Evolutionary conservation across 768 basidiomycete species (phyloP), one percentile per base, ranked within the genome.

Genomic region (Mycena chlorophos): DNA sequence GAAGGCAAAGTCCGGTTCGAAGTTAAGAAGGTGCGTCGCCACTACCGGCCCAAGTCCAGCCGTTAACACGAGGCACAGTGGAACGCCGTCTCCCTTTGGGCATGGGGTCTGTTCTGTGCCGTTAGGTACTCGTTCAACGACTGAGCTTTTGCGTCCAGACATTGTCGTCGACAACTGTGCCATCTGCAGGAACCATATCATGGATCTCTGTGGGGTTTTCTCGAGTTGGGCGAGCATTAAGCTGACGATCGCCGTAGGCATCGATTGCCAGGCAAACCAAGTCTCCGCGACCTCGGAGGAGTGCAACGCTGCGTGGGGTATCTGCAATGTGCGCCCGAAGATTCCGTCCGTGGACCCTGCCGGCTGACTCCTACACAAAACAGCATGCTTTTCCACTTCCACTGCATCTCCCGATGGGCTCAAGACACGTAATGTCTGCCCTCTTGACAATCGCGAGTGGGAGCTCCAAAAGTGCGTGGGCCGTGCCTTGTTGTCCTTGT

Each of bases 321-420:
- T 96, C 47, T 99, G 97, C 72, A 99, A 99, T 70, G 96, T 96
- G 67, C 34, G 84, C 71, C 47, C 39, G 55, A 45, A 28, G 46
- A 26, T 25, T 25, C 52, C 23, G 14, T 22, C 31, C 25, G 3
- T 17, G 17, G 3, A 37, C n/a, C n/a, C 37, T 22, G 26, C 28
- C 38, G 52, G 17, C 49, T 49, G 40, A 31, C 55, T 51, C 20
- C 17, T 57, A 26, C 34, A 19, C 19, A 48, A 22, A 30, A 19
- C 61, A 95, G 94, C 96, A 99, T 69, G 96, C 96, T 3, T 99
- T n/a, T 99, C 81, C 96, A 99, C 76, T 99, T 98, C 76, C 96
- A 98, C 71, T 99, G 96, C 73, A 99, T 99, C 71, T 96, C 95
- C 8, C 86, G 97, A 42, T 99, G 97, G n/a, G 97, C 80, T 99